These are phyloP conservation scores for Wallacemonas rigidus DNA, from an alignment of 208 protist species.

Conservation along the genomic window DNA sequence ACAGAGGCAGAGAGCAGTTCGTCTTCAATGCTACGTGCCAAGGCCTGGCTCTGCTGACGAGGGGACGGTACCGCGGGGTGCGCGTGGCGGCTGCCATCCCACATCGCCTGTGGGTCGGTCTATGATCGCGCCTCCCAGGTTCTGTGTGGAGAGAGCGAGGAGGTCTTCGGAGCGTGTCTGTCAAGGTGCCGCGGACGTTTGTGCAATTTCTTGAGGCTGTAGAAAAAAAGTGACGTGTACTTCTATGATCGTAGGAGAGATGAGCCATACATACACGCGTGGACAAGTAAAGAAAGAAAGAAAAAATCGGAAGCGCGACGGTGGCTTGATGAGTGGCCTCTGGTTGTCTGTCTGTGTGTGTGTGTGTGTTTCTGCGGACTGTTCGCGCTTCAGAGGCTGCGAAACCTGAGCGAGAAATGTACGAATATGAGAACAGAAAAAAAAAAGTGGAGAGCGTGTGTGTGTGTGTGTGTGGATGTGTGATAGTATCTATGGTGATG, in stretches of 20 bases:
- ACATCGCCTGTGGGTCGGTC: neutral
- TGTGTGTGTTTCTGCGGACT: neutral
- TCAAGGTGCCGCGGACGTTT: too few species aligned
- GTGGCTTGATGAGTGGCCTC: too few species aligned
- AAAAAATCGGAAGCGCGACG: neutral
- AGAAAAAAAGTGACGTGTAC: too few species aligned
- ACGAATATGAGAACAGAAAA: neutral
- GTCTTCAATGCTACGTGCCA: slow-evolving; percentile 15
- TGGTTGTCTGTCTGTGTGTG: neutral
- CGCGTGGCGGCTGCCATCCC: neutral
- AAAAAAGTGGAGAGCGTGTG: neutral
- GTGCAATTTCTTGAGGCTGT: too few species aligned
- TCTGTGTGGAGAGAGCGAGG: neutral
- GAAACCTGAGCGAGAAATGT: neutral
- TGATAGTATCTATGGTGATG: too few species aligned
- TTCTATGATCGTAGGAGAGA: neutral
- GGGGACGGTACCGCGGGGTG: neutral
- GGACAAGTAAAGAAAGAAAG: neutral
- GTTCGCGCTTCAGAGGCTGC: neutral
- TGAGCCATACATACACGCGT: neutral
- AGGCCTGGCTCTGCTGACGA: slow-evolving; percentile 11
- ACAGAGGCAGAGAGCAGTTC: slow-evolving; percentile 11
- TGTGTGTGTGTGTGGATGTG: too few species aligned
- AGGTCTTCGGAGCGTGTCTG: too few species aligned
- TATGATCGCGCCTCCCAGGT: neutral